phyloP scores from a whole-genome alignment of 2,329 filamentous ascomycete genomes.

The Neoascochyta sp. region DNA sequence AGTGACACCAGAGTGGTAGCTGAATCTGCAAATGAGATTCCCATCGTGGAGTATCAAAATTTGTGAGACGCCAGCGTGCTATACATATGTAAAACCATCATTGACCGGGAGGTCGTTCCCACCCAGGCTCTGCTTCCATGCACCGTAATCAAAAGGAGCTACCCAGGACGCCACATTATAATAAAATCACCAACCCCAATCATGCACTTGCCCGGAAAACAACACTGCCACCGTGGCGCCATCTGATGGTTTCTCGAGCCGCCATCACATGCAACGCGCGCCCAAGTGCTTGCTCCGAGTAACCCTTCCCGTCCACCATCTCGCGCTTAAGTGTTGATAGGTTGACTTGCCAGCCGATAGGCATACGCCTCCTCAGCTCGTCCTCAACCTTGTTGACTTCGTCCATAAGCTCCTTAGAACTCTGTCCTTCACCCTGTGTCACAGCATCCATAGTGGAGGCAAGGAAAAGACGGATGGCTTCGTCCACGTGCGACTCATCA shows the following conservation, averaged over 20 bases:
- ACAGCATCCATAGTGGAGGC: slow-evolving; percentile 98
- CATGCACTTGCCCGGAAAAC: slow-evolving; percentile 22
- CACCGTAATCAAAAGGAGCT: background rate
- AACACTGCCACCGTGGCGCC: slow-evolving; percentile 58
- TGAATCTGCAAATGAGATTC: too few species aligned
- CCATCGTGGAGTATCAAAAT: too few species aligned
- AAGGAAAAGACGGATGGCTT: slow-evolving; percentile 94
- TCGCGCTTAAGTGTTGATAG: slow-evolving; percentile 80
- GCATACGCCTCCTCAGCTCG: slow-evolving; percentile 79
- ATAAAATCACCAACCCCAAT: background rate
- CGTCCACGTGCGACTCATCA: slow-evolving; percentile 88
- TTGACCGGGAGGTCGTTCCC: background rate
- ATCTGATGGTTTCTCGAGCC: slow-evolving; percentile 79
- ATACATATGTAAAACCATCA: background rate
- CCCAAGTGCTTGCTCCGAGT: slow-evolving; percentile 80
- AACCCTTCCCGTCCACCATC: slow-evolving; percentile 88
- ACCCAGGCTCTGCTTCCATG: background rate
- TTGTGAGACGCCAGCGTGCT: slow-evolving; percentile 2
- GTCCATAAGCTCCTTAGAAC: slow-evolving; percentile 84
- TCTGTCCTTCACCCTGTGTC: slow-evolving; percentile 74
- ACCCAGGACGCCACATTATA: background rate
- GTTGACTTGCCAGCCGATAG: slow-evolving; percentile 94
- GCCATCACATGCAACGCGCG: slow-evolving; percentile 82
- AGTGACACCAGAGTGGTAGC: too few species aligned
- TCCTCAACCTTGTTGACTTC: slow-evolving; percentile 84